Percentiles rank a stretch among this genome's conserved stretches.
phyloP scores from a whole-genome alignment of 2,329 filamentous ascomycete species.

The Alternaria ethzedia region DNA sequence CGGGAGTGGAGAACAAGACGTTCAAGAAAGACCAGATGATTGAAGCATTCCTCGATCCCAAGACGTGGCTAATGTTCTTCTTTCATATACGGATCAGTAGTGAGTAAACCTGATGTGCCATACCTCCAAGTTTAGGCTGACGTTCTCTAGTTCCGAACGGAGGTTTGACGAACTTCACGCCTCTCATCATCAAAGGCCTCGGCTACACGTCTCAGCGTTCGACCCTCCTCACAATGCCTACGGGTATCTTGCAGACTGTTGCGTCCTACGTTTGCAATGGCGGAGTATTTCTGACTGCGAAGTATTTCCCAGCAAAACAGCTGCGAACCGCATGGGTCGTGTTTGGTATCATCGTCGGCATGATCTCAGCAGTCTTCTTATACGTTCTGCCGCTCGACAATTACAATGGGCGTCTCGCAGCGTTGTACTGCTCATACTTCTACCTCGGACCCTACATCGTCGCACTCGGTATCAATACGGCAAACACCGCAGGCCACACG shows the following conservation, averaged over 20 bases:
- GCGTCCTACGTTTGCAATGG: constrained; percentile 50
- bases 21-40: constrained; percentile 54
- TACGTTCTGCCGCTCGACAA: constrained; percentile 33
- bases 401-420: constrained; percentile 34
- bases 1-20: constrained; percentile 56
- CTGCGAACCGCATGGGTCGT: constrained; percentile 32
- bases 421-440: constrained; percentile 37
- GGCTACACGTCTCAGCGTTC: constrained; percentile 45
- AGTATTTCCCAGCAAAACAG: constrained; percentile 30
- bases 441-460: constrained; percentile 26
- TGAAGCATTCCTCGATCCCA: constrained; percentile 52
- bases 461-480: constrained; percentile 18
- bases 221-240: constrained; percentile 34
- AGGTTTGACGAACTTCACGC: constrained; percentile 42
- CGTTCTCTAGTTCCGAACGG: constrained; percentile 38
- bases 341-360: constrained; percentile 34
- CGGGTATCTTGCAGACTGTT: constrained; percentile 40
- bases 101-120: neutral
- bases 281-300: constrained; percentile 42
- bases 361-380: constrained; percentile 37
- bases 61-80: constrained; percentile 48
- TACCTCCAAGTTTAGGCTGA: neutral
- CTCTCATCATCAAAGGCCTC: constrained; percentile 38
- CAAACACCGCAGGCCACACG: constrained; percentile 41
- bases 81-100: constrained; percentile 37